A percentile compares a stretch with the other conserved stretches of the same genome.
These are phyloP conservation scores for Heliosperma pusillum DNA, from an alignment of 148 eudicot genomes.

Conservation along the genomic window DNA sequence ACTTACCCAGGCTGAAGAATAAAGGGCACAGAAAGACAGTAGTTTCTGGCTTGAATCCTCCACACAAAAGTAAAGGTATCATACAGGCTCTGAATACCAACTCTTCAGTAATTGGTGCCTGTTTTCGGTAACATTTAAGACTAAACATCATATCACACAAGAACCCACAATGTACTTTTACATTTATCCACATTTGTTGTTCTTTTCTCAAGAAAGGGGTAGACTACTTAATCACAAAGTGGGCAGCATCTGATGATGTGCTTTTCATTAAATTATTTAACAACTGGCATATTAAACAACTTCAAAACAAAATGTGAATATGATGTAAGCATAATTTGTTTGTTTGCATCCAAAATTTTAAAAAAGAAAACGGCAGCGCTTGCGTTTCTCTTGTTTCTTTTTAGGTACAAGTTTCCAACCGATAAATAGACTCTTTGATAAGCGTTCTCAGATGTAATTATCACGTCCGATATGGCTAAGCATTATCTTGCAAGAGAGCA, in stretches of 20 bases:
- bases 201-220: neutral
- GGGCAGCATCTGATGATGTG: neutral
- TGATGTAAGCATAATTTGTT: neutral
- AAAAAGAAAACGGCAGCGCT: neutral
- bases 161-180: neutral
- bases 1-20: conserved; percentile 94
- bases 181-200: neutral
- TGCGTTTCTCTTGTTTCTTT: neutral
- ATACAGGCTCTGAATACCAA: conserved; percentile 96
- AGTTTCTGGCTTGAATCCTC: conserved; percentile 64
- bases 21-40: conserved; percentile 69
- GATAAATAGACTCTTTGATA: neutral
- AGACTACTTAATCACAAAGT: neutral
- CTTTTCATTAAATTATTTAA: neutral
- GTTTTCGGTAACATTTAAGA: conserved; percentile 29
- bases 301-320: neutral
- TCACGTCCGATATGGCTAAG: neutral
- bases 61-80: conserved; percentile 92
- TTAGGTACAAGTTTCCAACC: neutral
- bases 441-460: neutral
- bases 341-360: neutral
- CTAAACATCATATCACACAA: neutral
- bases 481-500: neutral
- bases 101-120: conserved; percentile 96
- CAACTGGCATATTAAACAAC: neutral